Base-by-base conservation (phyloP, 2,329 filamentous ascomycete species). In the Neophaeococcomyces aloes region DNA sequence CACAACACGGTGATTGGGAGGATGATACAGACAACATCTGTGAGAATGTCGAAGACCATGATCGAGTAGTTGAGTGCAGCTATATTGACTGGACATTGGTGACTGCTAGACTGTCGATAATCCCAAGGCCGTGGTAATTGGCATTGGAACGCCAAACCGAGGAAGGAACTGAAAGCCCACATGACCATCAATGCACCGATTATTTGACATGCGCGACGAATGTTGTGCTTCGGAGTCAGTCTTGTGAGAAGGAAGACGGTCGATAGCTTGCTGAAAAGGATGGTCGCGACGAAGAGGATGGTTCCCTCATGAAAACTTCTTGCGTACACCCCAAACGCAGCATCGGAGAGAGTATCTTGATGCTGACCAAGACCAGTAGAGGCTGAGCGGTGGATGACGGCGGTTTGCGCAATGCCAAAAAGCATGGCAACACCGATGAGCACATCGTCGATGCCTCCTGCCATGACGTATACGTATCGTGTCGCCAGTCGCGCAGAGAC, bases 371-470 rank as follows among this genome's bases (percentile, higher is more conserved):
- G 42, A 4, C 42, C 42, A 21, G 39, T 45, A 11, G 23, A 27
- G 4, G 42, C 42, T n/a, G 42, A 31, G n/a, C 23, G 29, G 18
- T 45, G 18, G 6, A 45, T 45, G 7, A 29, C 42, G 17, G 29
- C 42, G 13, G 42, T 45, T 10, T 45, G 42, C 13, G 25, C 42
- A 38, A 44, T 38, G 29, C 42, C 42, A 19, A 44, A 38, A 13
- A 44, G 18, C 42, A 44, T 44, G 18, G 42, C 33, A 10, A 44
- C 10, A 2, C 33, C 42, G 15, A 32, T 29, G n/a, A 44, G 23
- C 13, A 44, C 21, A 25, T 44, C 42, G 32, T 44, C 42, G 14
- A 38, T 30, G 21, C 42, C 42, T 29, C 19, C 15, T 7, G 35
- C 32, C 19, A 38, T 23, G 17, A 44, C 34, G 18, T 17, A 33